Evolutionary conservation across 768 basidiomycete genomes (phyloP), one percentile per base, ranked within the genome.

Genomic region (Leccinum uliginosum): DNA sequence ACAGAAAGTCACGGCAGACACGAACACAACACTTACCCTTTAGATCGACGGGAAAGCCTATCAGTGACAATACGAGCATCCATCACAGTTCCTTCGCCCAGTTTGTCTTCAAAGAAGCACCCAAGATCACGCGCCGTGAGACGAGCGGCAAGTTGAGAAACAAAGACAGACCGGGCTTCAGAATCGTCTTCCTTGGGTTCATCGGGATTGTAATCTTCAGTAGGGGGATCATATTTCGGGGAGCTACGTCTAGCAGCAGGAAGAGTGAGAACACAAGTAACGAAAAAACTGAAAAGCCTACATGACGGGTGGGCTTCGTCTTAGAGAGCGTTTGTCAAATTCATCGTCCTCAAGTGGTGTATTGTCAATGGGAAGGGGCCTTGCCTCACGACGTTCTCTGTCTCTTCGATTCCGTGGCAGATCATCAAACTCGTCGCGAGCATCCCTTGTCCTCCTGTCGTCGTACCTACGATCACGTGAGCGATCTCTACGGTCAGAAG

Each of bases 31-130:
- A 58, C 84, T 68, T 62, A 98, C 96, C 97, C 97, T 75, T 99
- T 99, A n/a, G 94, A 97, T 54, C 97, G 85, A 66, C 94, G 85
- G 23, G 95, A 95, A 54, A 97, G 76, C 65, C 95, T 81, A 67
- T 99, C 97, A 1, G 94, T 96, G 32, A 99, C 97, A 67, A 99
- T 94, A 57, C 94, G 80, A 26, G 96, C 91, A 67, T 99, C 97
- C 79, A 95, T 87, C 7, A 99, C 97, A 19, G 90, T 85, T 35
- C 88, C 87, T 76, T 93, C 91, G 21, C 95, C 96, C 46, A 98
- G 80, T 71, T 95, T 92, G 70, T 96, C 91, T 78, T 98, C 96
- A 69, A 99, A 98, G 79, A 99, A 99, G 76, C 94, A 91, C 62
- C 95, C 95, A 75, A 99, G 79, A 78, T 99, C 97, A 71, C 93